Evolutionary conservation across 2,329 filamentous ascomycete genomes (phyloP), one percentile per base, ranked within the genome.

Genomic region (Cladosporium halotolerans): DNA sequence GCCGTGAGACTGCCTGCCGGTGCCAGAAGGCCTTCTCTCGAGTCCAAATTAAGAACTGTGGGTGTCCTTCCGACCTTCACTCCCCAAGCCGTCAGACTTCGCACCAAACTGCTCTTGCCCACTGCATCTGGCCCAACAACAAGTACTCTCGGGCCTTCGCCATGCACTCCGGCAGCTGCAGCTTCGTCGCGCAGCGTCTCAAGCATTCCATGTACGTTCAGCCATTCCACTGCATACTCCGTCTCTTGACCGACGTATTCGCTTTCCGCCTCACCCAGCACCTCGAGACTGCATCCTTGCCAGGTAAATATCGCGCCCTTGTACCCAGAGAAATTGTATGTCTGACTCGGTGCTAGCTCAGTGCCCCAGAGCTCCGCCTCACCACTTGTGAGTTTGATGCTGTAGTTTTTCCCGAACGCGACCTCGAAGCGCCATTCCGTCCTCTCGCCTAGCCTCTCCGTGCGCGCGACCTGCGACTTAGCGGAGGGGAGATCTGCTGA

Each of bases 291-390:
- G 72, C 90, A 96, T 63, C 93, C 92, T 65, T 92, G 84, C 86
- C 89, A 96, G 47, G 91, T 95, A 70, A 88, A 88, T 64, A 99
- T 86, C 57, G 92, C 91, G 54, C 88, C 87, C 74, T 95, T 95
- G 61, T 81, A 81, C 53, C 89, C 88, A 43, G 81, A 79, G 70
- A 99, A 92, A 32, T 79, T 84, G 74, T 97, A 97, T 9, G 81
- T 79, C 48, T 86, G 86, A 53, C 86, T 86, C 9, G 82, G 79
- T 9, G 90, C 90, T 41, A 99, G 85, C 73, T 99, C 93, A 52
- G 92, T 91, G 67, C 93, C 93, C 68, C 97, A 96, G 66, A 95
- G 83, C 71, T 99, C 93, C 45, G 92, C 93, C 1, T 85, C 89
- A 57, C 93, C 93, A 33, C 80, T 82, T 53, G 89, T 73, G 23